Base-by-base conservation (phyloP, 257 asterid species). In the Nicotiana tabacum region DNA sequence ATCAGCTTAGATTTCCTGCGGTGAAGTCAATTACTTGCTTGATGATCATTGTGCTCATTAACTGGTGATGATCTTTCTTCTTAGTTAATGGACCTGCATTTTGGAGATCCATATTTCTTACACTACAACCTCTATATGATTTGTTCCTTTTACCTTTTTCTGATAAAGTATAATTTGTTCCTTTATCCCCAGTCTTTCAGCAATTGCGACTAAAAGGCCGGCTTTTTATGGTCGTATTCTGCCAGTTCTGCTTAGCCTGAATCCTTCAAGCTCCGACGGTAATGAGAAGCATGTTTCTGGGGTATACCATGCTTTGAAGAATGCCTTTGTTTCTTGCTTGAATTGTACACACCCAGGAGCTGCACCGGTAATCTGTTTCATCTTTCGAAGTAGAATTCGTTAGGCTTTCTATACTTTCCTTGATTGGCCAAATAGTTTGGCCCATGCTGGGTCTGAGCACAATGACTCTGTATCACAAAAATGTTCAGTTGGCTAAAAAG, bases 141-240 rank as follows among this genome's bases (percentile, higher is more conserved):
- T 72, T 72, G 81, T 66, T 81, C 53, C 85, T 84, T 61, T 77
- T 46, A 67, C 77, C 62, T 65, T 9, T 43, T 69, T 35, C 48
- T 70, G 33, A 81, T 65, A 66, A 43, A 62, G 64, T 77, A 82
- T 86, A 82, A 56, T 79, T 57, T 83, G 29, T 21, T 82, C 68
- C 72, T 43, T 46, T 87, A 33, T 72, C 80, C 81, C 66, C 53
- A 96, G 99, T 91, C 97, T 96, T 84, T 94, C 98, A 80, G 89
- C 93, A 81, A 90, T 96, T 84, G 99, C 99, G 53, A 93, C 88
- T 81, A 96, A 91, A 87, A 96, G 99, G 85, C 99, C 99, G 64
- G 93, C 97, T 70, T 96, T 96, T 87, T 96, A 94, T 87, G 99
- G 99, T 37, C 98, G 99, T 58, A 92, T 96, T 85, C 88, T 96